Percentiles rank a stretch among this genome's conserved stretches.
These are phyloP conservation scores for Beauveria bassiana DNA, from an alignment of 2,329 filamentous ascomycete species.

Conservation along the genomic window DNA sequence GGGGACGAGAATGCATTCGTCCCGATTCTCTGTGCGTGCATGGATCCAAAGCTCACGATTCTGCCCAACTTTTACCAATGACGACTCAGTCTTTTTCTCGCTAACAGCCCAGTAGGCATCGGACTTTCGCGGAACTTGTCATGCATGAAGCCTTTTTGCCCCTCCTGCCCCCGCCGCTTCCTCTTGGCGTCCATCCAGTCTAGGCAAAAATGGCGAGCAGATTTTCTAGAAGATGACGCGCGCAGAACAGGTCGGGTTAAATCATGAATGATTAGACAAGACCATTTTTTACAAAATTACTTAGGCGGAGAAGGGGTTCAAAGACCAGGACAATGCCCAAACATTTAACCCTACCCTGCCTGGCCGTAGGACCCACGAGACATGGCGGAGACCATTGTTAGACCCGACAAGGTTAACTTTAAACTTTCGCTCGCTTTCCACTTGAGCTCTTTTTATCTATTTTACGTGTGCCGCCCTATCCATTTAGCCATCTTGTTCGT, in stretches of 20 bases:
- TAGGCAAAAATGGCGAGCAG: too few species aligned
- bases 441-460: not conserved
- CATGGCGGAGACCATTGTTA: not conserved
- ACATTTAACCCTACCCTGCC: too few species aligned
- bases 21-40: not conserved
- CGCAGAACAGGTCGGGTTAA: too few species aligned
- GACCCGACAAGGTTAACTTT: constrained; percentile 5
- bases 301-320: too few species aligned
- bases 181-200: too few species aligned
- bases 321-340: not conserved
- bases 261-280: too few species aligned
- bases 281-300: too few species aligned
- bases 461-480: not conserved
- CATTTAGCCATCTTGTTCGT: not conserved
- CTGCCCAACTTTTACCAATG: not conserved
- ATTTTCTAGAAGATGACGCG: not conserved
- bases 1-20: not conserved
- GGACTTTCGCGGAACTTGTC: too few species aligned
- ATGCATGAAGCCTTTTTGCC: too few species aligned
- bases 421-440: constrained; percentile 1
- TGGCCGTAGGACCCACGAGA: not conserved
- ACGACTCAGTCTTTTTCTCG: not conserved
- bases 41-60: not conserved
- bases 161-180: too few species aligned
- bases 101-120: too few species aligned